Evolutionary conservation across 441 rosid genomes (phyloP), one percentile per base, ranked within the genome.

Genomic region (Francoa sonchifolia): DNA sequence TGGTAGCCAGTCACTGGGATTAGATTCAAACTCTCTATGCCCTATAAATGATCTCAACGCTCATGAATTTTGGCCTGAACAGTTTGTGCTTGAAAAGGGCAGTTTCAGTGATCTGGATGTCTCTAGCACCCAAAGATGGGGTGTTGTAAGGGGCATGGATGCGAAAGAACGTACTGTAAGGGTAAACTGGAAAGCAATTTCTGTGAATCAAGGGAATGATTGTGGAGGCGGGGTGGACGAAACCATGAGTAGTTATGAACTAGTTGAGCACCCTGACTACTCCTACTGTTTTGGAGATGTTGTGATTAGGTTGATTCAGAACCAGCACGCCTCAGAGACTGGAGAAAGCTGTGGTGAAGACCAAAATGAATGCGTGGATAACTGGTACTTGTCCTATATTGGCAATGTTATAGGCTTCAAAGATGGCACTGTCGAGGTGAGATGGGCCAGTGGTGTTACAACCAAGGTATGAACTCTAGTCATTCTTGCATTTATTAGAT

Each of bases 51-150:
- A 55, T 54, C 61, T 74, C 7, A 77, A 77, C 57, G 66, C 80
- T 28, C 82, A 89, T 42, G 96, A 85, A 8, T 85, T 89, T 70
- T 85, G 84, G 95, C 94, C 98, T 0, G 75, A 73, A 23, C 98
- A 89, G 61, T 82, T 79, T 59, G 92, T 89, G 12, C 54, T 71
- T 25, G 88, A 77, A 57, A 79, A 68, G 64, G 74, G 61, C 29
- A 50, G 67, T 28, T 49, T 45, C 40, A 72, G 67, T 49, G 75
- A 75, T 39, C 67, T 60, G 19, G 46, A 23, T 23, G 50, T 42
- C 32, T 12, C 62, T 4, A 49, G 51, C 38, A 58, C 63, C 43
- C 62, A 44, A 54, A 73, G 61, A 58, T 85, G 92, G 88, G 98
- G 96, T 8, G 50, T 75, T 52, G 82, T 89, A 36, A 52, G 29